Base-by-base conservation (phyloP, 2,329 filamentous ascomycete species). In the Cladophialophora yegresii region DNA sequence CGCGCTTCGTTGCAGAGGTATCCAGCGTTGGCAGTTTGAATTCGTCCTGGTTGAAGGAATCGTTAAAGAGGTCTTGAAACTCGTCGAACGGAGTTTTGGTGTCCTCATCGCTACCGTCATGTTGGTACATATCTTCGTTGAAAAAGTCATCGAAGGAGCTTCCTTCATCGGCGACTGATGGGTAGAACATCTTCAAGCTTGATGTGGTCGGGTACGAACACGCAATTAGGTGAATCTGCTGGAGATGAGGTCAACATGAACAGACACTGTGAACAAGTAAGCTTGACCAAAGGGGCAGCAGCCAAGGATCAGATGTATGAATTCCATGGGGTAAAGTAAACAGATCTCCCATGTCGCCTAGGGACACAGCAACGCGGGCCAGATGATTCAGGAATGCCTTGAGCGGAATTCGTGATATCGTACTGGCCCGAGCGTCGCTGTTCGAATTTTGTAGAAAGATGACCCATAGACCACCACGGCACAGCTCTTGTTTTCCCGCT, bases 121-220 rank as follows among this genome's bases (percentile, higher is more conserved):
- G 75, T 61, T 79, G 79, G 69, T 82, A 79, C 62, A 82, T 78
- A 65, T 86, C 84, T 75, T 83, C 81, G 69, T 85, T 82, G 74
- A 87, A 80, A 73, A 85, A 87, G 74, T 87, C 82, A 72, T 86
- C 84, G 79, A 89, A 87, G 75, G 88, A 80, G 74, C 84, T 83
- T 76, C 84, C 83, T 75, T 82, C 82, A 65, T 86, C 84, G 66
- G 81, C 77, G 57, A 76, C 77, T 61, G 72, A 72, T 69, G 79
- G 76, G 65, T 76, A 76, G 70, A 83, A 80, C 78, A 82, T 82
- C 62, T 82, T 80, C 71, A 77, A 75, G 65, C 79, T 79, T 79
- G 81, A 83, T 85, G 77, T 82, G 78, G 73, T 76, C 75, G 69
- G 80, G 70, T 75, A 79, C 79, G 72, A 80, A 78, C 63, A 76